A percentile compares a stretch with the other conserved stretches of the same genome.
Conservation (phyloP, 2,329 filamentous ascomycete species). For the Aureobasidium namibiae region DNA sequence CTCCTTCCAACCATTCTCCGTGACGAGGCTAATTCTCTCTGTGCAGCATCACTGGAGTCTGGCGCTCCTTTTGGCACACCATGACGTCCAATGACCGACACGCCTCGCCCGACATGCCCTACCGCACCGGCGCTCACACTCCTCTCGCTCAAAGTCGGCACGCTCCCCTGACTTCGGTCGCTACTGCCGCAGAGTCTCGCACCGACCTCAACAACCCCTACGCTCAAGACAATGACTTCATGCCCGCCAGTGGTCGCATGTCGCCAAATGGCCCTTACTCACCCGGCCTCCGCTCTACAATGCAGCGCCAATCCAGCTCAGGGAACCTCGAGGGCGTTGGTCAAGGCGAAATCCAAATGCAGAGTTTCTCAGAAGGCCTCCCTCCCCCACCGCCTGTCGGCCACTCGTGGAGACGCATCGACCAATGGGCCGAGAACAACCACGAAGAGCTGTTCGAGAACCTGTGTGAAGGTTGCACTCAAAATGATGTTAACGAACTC, state of each 20-base stretch:
- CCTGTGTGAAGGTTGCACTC: conserved; percentile 81
- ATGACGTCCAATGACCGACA: conserved; percentile 71
- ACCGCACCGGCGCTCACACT: conserved; percentile 82
- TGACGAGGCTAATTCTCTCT: not conserved
- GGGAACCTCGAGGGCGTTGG: conserved; percentile 60
- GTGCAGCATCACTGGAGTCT: conserved; percentile 53
- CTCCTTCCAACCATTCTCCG: too few relatives aligned
- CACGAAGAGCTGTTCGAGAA: conserved; percentile 94
- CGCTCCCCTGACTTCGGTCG: conserved; percentile 75
- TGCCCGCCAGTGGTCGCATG: conserved; percentile 74
- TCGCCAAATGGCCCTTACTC: conserved; percentile 70
- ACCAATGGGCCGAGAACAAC: conserved; percentile 87
- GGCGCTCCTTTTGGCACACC: conserved; percentile 90
- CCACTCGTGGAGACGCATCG: conserved; percentile 92
- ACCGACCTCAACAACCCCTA: conserved; percentile 74
- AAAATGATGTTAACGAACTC: conserved; percentile 92
- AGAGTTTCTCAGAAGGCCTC: conserved; percentile 84
- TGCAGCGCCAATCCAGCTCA: conserved; percentile 41
- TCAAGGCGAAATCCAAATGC: conserved; percentile 87
- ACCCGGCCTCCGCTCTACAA: conserved; percentile 75
- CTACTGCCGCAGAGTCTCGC: conserved; percentile 82
- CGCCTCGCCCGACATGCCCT: conserved; percentile 86
- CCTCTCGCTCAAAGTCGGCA: conserved; percentile 76
- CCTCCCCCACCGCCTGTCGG: conserved; percentile 79
- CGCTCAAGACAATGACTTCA: conserved; percentile 63